phyloP scores from a whole-genome alignment of 148 eudicot genomes.

The Spergularia bocconei region DNA sequence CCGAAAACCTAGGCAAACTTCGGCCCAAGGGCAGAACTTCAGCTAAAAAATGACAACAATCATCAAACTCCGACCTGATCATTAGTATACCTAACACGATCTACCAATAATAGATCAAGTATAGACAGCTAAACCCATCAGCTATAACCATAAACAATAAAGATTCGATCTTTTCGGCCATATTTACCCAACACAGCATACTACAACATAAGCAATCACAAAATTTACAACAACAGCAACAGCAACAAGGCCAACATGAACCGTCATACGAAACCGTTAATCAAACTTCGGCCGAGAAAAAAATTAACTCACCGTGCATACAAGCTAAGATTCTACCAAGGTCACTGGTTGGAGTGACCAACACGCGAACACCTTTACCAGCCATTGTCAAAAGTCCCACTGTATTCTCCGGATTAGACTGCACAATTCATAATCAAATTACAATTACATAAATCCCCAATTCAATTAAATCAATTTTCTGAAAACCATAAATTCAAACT shows the following conservation, averaged over 20 bases:
- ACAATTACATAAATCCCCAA: not conserved
- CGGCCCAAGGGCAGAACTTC: not conserved
- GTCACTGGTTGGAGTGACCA: constrained; percentile 96
- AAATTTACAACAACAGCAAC: not conserved
- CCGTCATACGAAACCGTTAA: not conserved
- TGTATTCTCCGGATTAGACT: constrained; percentile 98
- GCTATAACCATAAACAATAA: not conserved
- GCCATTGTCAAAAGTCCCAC: constrained; percentile 98
- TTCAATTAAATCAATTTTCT: not conserved
- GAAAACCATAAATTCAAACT: not conserved
- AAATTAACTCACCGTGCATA: constrained; percentile 94
- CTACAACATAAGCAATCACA: not conserved
- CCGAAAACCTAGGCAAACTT: not conserved
- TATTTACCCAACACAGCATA: not conserved
- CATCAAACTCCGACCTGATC: not conserved
- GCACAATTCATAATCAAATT: constrained; percentile 10
- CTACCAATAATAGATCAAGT: not conserved
- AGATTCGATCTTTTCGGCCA: not conserved
- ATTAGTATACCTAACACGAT: too few species aligned
- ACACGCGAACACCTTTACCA: constrained; percentile 94
- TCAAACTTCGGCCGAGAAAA: constrained; percentile 11
- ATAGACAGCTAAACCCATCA: not conserved
- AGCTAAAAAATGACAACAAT: not conserved
- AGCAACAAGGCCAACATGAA: not conserved
- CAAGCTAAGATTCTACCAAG: constrained; percentile 94